A percentile compares a stretch with the other conserved stretches of the same genome.
phyloP scores from a whole-genome alignment of 192 early-diverging fungal genomes.

The Cetraspora pellucida region DNA sequence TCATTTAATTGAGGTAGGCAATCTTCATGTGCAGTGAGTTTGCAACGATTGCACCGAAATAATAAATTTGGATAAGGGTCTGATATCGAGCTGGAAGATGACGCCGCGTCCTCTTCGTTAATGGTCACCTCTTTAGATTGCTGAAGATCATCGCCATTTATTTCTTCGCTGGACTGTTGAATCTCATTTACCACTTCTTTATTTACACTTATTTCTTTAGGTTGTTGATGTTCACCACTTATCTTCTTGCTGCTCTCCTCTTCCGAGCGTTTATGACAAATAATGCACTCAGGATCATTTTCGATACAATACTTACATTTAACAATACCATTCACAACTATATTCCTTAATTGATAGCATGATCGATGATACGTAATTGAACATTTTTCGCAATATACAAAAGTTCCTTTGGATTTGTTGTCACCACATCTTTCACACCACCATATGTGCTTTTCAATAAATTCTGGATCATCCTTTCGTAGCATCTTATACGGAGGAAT shows the following conservation, averaged over 20 bases:
- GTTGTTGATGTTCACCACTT: background rate
- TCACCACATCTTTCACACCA: constrained; percentile 20
- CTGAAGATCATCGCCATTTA: background rate
- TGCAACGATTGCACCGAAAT: constrained; percentile 45
- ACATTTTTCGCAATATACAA: constrained; percentile 45
- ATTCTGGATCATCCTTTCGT: background rate
- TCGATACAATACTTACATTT: constrained; percentile 43
- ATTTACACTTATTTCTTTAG: too few relatives aligned
- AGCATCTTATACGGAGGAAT: background rate
- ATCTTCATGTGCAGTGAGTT: constrained; percentile 38
- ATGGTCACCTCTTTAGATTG: background rate
- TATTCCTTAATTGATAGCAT: constrained; percentile 36
- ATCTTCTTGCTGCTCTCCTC: background rate
- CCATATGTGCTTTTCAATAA: background rate
- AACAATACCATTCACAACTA: constrained; percentile 37
- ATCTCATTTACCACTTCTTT: background rate
- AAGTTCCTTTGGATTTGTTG: constrained; percentile 1
- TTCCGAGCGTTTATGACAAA: constrained; percentile 38
- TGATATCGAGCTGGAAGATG: background rate
- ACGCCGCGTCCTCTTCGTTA: background rate
- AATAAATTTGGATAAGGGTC: background rate
- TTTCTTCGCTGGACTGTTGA: background rate
- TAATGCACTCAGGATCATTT: constrained; percentile 39
- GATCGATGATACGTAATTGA: constrained; percentile 39
- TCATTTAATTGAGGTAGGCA: constrained; percentile 34